Percentiles rank a stretch among this genome's conserved stretches.
Evolutionary conservation across 257 asterid genomes (phyloP).

Genomic region (Orobanche coerulescens): DNA sequence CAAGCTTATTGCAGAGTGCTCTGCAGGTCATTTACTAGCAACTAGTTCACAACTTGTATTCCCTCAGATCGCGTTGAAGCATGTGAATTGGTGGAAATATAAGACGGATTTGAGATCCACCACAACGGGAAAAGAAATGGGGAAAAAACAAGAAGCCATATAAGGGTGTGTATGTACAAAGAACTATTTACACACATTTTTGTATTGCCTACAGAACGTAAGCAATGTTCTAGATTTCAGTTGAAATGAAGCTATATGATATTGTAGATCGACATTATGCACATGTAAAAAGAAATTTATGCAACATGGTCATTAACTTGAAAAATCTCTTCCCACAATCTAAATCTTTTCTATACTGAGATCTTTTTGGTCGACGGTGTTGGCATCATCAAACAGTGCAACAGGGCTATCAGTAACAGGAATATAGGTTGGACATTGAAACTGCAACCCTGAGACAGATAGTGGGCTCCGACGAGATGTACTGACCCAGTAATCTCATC

Average conservation of each 20-base stretch:
- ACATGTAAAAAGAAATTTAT: constrained; percentile 20
- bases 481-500: constrained; percentile 98
- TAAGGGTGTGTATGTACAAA: constrained; percentile 24
- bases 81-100: no score
- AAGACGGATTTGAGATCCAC: no score
- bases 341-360: constrained; percentile 19
- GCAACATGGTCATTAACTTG: constrained; percentile 18
- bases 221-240: constrained; percentile 20
- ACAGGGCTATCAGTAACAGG: constrained; percentile 38
- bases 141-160: no score
- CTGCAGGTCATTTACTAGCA: no score
- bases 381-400: constrained; percentile 35
- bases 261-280: constrained; percentile 27
- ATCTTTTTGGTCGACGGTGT: constrained; percentile 6
- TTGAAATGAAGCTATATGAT: constrained; percentile 17
- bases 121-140: no score
- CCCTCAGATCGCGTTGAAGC: no score
- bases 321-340: constrained; percentile 20
- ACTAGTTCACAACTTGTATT: no score
- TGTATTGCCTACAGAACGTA: constrained; percentile 30
- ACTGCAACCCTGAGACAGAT: constrained; percentile 37
- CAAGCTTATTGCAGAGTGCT: no score
- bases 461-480: constrained; percentile 96
- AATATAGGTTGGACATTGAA: constrained; percentile 23
- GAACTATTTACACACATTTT: constrained; percentile 28